These are phyloP conservation scores for Eucommia ulmoides DNA, from an alignment of 257 asterid species.

Conservation along the genomic window DNA sequence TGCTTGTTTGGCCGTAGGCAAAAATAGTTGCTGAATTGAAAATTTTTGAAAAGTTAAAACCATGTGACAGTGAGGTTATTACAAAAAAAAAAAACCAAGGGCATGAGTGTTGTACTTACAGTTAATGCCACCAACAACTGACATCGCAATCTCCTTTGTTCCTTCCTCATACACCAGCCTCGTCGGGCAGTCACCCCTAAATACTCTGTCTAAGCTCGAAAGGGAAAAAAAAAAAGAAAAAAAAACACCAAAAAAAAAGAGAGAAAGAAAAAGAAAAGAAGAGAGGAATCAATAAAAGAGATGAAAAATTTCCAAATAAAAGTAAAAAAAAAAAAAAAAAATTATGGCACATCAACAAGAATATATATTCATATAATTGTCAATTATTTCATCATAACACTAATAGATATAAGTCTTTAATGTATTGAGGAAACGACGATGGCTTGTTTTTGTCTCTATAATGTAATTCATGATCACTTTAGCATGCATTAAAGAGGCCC, in stretches of 20 bases:
- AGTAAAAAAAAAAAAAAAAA: too few species aligned
- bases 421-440: too few species aligned
- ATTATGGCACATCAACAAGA: too few species aligned
- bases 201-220: conserved; percentile 59
- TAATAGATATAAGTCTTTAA: too few species aligned
- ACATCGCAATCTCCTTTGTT: conserved; percentile 75
- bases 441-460: background rate
- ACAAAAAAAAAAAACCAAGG: background rate
- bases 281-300: background rate
- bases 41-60: conserved; percentile 15
- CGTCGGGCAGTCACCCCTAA: conserved; percentile 77
- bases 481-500: background rate
- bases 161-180: conserved; percentile 84
- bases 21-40: conserved; percentile 74
- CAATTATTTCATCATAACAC: too few species aligned
- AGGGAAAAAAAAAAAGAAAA: too few species aligned
- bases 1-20: conserved; percentile 99
- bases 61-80: background rate
- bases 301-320: background rate
- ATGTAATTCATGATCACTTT: background rate
- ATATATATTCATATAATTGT: too few species aligned
- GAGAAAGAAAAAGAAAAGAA: background rate
- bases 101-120: conserved; percentile 46
- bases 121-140: conserved; percentile 84
- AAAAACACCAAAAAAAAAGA: too few species aligned